phyloP scores from a whole-genome alignment of 2,329 filamentous ascomycete genomes.

The Phyllosticta paracitricarpa region DNA sequence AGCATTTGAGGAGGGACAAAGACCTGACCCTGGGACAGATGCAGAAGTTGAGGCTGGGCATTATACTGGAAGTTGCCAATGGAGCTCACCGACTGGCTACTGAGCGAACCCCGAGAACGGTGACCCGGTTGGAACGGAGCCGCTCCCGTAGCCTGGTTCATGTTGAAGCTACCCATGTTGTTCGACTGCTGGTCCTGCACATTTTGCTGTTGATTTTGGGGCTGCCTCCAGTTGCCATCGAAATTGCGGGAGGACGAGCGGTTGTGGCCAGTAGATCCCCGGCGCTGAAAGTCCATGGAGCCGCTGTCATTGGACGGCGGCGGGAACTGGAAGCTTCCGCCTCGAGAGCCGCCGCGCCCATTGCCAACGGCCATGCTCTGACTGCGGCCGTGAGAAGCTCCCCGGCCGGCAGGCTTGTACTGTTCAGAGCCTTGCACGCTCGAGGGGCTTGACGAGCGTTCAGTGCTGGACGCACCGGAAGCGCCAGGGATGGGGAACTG shows the following conservation, averaged over 20 bases:
- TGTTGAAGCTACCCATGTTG: constrained; percentile 53
- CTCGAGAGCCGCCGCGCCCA: constrained; percentile 55
- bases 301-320: constrained; percentile 44
- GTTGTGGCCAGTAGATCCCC: constrained; percentile 64
- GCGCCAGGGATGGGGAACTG: constrained; percentile 78
- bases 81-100: constrained; percentile 66
- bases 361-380: constrained; percentile 79
- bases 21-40: constrained; percentile 74
- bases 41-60: constrained; percentile 76
- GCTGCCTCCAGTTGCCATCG: constrained; percentile 95
- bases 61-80: constrained; percentile 86
- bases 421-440: constrained; percentile 19
- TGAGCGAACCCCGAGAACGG: constrained; percentile 69
- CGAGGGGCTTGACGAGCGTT: constrained; percentile 48
- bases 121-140: constrained; percentile 87
- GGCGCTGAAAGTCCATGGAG: constrained; percentile 58
- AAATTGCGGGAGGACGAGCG: constrained; percentile 86
- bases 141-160: constrained; percentile 59
- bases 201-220: constrained; percentile 42
- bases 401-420: constrained; percentile 28
- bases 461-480: constrained; percentile 40
- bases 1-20: constrained; percentile 77
- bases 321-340: constrained; percentile 64
- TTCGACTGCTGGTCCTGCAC: constrained; percentile 41
- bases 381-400: constrained; percentile 58